These are phyloP conservation scores for Orbilia ellipsospora DNA, from an alignment of 2,329 filamentous ascomycete species.

Conservation along the genomic window DNA sequence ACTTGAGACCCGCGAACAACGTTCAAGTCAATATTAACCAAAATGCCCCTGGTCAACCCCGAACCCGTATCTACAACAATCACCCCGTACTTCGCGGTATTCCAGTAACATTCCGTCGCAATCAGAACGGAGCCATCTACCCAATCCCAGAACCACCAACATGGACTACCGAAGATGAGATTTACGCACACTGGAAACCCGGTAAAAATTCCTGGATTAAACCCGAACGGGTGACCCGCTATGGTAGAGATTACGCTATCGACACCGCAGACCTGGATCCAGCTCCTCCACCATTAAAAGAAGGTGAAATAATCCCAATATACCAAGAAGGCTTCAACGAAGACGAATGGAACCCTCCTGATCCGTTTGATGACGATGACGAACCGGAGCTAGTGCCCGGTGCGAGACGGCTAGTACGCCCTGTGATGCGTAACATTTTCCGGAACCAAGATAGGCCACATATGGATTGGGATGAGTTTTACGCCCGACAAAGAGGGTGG, in stretches of 20 bases:
- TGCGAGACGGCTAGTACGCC: too few relatives aligned
- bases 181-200: neutral
- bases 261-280: neutral
- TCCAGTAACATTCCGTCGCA: neutral
- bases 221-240: neutral
- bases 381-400: neutral
- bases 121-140: neutral
- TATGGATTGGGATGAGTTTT: constrained; percentile 2
- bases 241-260: neutral
- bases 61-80: neutral
- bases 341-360: neutral
- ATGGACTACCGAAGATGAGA: neutral
- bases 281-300: neutral
- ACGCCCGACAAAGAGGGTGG: neutral
- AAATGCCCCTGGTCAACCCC: neutral
- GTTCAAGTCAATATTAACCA: too few relatives aligned
- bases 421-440: neutral
- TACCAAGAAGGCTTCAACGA: neutral
- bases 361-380: neutral
- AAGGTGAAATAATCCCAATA: neutral
- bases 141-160: neutral
- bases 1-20: too few relatives aligned
- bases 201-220: neutral
- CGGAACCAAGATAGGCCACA: neutral
- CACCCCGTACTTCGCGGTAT: neutral